phyloP scores from a whole-genome alignment of 805 yeast genomes.

The Saccharomycopsis javanensis region DNA sequence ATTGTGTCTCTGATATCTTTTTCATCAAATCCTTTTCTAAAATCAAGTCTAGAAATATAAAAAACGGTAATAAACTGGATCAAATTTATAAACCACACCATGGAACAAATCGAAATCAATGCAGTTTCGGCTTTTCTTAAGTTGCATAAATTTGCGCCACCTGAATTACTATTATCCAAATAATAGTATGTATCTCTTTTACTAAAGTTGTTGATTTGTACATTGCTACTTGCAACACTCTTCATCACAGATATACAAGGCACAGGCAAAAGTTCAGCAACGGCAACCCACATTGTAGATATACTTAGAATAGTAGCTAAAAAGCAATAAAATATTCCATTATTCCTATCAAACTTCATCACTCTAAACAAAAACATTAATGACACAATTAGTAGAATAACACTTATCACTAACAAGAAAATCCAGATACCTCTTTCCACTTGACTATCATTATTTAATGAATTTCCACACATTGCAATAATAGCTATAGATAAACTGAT shows the following conservation, averaged over 20 bases:
- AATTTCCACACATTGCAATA: slow-evolving; percentile 13
- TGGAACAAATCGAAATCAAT: slow-evolving; percentile 30
- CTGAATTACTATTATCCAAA: background rate
- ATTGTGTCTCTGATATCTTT: background rate
- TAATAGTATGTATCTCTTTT: background rate
- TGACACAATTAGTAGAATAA: slow-evolving; percentile 28
- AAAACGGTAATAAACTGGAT: slow-evolving; percentile 32
- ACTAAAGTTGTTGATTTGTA: background rate
- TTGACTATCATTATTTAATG: slow-evolving; percentile 23
- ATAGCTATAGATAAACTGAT: slow-evolving; percentile 12
- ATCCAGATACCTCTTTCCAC: slow-evolving; percentile 27
- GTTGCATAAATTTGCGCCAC: slow-evolving; percentile 22
- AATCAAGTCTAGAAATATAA: slow-evolving; percentile 29
- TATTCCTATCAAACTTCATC: slow-evolving; percentile 32
- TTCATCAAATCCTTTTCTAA: slow-evolving; percentile 3
- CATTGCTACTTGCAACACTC: background rate
- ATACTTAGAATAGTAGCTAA: slow-evolving; percentile 29
- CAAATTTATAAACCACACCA: slow-evolving; percentile 31
- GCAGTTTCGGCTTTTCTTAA: slow-evolving; percentile 31
- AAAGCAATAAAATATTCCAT: slow-evolving; percentile 33
- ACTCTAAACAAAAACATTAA: slow-evolving; percentile 29
- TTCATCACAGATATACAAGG: slow-evolving; percentile 2
- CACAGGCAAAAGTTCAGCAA: slow-evolving; percentile 17
- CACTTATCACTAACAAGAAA: slow-evolving; percentile 31
- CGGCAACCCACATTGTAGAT: slow-evolving; percentile 26